These are phyloP conservation scores for Blastomyces emzantsi DNA, from an alignment of 2,329 filamentous ascomycete species.

Conservation along the genomic window DNA sequence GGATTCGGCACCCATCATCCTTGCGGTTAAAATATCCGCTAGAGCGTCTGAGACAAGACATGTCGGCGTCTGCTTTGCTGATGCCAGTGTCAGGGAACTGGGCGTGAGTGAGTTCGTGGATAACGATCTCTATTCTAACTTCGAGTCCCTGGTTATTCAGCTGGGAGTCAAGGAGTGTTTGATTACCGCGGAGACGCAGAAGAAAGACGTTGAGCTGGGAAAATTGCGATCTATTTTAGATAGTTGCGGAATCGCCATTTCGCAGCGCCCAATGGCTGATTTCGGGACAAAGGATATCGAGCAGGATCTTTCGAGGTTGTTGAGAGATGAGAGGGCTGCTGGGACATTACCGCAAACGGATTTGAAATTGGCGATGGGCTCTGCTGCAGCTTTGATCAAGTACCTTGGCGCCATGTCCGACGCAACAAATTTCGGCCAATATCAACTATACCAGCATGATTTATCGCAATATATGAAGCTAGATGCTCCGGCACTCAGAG, in stretches of 20 bases:
- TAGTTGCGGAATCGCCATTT: constrained; percentile 82
- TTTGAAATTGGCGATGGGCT: constrained; percentile 90
- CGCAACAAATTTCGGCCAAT: constrained; percentile 91
- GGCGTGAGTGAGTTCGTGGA: constrained; percentile 98
- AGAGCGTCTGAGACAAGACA: constrained; percentile 75
- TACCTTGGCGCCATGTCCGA: constrained; percentile 89
- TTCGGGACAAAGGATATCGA: constrained; percentile 91
- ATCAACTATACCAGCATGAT: constrained; percentile 94
- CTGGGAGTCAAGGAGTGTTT: constrained; percentile 91
- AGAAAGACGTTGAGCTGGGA: constrained; percentile 78
- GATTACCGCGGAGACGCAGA: constrained; percentile 65
- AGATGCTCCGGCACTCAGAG: constrained; percentile 86
- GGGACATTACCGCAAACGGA: constrained; percentile 80
- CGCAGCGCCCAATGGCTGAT: constrained; percentile 65
- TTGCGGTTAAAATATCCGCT: constrained; percentile 88
- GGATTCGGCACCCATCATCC: constrained; percentile 84
- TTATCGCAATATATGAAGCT: constrained; percentile 97
- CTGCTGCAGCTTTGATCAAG: constrained; percentile 86
- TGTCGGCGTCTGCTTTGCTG: constrained; percentile 94
- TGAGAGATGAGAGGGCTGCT: constrained; percentile 76
- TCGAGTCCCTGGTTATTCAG: constrained; percentile 92
- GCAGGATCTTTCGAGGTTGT: constrained; percentile 76
- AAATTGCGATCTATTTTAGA: constrained; percentile 86
- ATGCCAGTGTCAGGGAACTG: constrained; percentile 89
- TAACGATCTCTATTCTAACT: constrained; percentile 96